Base-by-base conservation (phyloP, 306 rosid genomes). In the Oxytropis ochrocephala region DNA sequence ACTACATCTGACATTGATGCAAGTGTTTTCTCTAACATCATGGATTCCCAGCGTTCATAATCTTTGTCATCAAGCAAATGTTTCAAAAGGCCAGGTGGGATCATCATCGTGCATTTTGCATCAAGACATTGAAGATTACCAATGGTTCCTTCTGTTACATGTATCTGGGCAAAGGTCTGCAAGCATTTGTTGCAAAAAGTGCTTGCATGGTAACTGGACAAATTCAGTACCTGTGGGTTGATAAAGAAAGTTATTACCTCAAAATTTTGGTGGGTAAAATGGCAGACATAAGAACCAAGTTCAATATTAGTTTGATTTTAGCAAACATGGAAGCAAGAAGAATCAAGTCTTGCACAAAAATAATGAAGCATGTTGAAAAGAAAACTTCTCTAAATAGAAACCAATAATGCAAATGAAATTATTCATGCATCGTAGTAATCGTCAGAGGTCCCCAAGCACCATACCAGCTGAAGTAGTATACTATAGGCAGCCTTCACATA, bases 171-270 rank as follows among this genome's bases (percentile, higher is more conserved):
- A 73, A 80, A 93, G 75, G 87, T 90, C 85, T 82, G 82, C 91
- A 90, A 78, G 90, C 98, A 93, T 58, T 86, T 88, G 75, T 72
- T 82, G 80, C 98, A 93, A 68, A 88, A 85, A 90, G 79, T 93
- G 98, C 77, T 80, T 81, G 67, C 98, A 93, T 35, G 93, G 88
- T 41, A 93, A 76, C 75, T 65, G 81, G 52, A 83, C 65, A 68
- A 93, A 90, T 64, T 85, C 91, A 5, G 80, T 61, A 55, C 98
- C 98, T 93, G 55, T 56, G 54, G 57, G 21, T 66, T 35, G 18
- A 39, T 36, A 51, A 36, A 57, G 36, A 63, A 67, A 72, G 64
- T 71, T 33, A 44, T 21, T 12, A 17, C 33, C 59, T 63, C 67
- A 55, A 6, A 58, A 46, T 10, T 67, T 50, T 51, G 19, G 54